Base-by-base conservation (phyloP, 352 stramenopile species). In the Phytophthora tentaculata region DNA sequence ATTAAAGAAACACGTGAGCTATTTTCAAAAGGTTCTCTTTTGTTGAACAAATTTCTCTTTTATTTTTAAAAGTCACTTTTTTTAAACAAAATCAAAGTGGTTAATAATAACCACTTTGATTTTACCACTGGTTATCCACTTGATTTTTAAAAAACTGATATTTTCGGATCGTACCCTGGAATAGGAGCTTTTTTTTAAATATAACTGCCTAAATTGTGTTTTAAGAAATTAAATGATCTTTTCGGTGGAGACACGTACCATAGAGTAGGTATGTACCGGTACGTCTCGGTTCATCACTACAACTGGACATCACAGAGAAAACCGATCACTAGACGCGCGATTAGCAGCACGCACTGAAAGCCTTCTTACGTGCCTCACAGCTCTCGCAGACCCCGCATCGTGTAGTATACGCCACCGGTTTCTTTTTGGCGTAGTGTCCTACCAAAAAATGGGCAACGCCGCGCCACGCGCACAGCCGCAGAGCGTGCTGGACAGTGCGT, bases 401-500 rank as follows among this genome's bases (percentile, higher is more conserved):
- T 32, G 41, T 67, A 72, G 51, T 56, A 22, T 24, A 57, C 3
- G 35, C 20, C 12, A 17, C 22, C 17, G 23, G 58, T 56, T 69
- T 45, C 48, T 10, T 5, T 52, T 26, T 32, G 26, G 56, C 64
- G 22, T 39, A 17, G 50, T 23, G 13, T 10, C 43, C 20, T 48
- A 13, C 43, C 39, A 69, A 17, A 69, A 17, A 14, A 96, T 96
- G 88, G 88, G 88, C 52, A 96, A 96, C 49, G 88, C 88, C 14
- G 88, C 88, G 56, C 86, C 88, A 37, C 86, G 88, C 39, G 86
- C 88, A 39, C 84, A 94, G 73, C 81, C 85, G 57, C 83, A 81
- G 65, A 91, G 77, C 60, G 81, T 86, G 58, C 72, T 92, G 49
- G 88, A 96, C 78, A 94, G 79, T 35, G 80, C 84, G 67, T 96